Percentiles rank a stretch among this genome's conserved stretches.
phyloP scores from a whole-genome alignment of 2,329 filamentous ascomycete genomes.

The Talaromyces sp. region DNA sequence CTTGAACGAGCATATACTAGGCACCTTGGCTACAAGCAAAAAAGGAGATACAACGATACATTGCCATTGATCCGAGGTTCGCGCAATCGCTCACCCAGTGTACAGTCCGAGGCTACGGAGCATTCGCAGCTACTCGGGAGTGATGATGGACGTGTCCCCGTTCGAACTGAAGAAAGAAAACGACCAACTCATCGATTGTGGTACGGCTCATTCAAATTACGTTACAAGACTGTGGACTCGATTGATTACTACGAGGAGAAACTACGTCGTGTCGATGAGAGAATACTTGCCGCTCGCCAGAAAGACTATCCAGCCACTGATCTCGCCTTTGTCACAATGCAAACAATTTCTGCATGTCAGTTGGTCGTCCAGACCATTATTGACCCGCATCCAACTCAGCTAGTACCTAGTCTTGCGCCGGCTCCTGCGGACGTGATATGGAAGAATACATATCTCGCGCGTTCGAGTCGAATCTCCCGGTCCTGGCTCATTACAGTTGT shows the following conservation, averaged over 20 bases:
- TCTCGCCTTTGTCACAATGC: constrained; percentile 94
- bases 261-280: constrained; percentile 72
- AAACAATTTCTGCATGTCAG: constrained; percentile 85
- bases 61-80: constrained; percentile 50
- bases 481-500: constrained; percentile 80
- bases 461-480: constrained; percentile 68
- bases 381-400: constrained; percentile 79
- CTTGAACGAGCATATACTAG: constrained; percentile 82
- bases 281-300: constrained; percentile 65
- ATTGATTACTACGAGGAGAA: constrained; percentile 93
- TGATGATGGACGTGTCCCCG: constrained; percentile 38
- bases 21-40: constrained; percentile 59
- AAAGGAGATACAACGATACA: constrained; percentile 42
- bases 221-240: constrained; percentile 73
- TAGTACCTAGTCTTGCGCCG: constrained; percentile 81
- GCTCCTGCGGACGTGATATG: constrained; percentile 92
- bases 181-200: constrained; percentile 71
- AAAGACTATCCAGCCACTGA: constrained; percentile 75
- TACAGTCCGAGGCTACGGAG: constrained; percentile 48
- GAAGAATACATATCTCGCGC: constrained; percentile 83
- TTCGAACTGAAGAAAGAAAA: constrained; percentile 44
- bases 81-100: constrained; percentile 36
- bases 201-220: constrained; percentile 71
- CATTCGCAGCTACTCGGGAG: constrained; percentile 57
- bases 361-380: constrained; percentile 95